Conservation (phyloP, 208 protist species). For the Leptomonas seymouri region DNA sequence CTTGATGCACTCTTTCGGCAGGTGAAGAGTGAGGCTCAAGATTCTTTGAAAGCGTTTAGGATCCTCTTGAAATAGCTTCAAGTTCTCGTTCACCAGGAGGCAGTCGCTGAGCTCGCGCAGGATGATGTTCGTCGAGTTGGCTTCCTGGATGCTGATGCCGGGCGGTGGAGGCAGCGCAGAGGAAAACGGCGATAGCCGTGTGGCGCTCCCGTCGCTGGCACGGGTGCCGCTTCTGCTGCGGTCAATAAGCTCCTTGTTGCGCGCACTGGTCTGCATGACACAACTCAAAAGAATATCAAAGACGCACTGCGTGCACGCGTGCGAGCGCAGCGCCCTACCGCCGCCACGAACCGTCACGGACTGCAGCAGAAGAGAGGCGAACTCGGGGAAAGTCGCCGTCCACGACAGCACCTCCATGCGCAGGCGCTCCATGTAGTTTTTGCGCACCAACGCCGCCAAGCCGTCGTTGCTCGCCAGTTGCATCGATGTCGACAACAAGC, state of each 20-base stretch:
- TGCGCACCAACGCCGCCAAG: constrained; percentile 45
- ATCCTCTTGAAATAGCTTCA: constrained; percentile 57
- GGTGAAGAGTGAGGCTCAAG: constrained; percentile 47
- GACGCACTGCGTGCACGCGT: constrained; percentile 68
- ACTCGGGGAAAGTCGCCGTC: constrained; percentile 51
- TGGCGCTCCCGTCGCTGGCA: constrained; percentile 13
- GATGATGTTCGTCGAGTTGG: constrained; percentile 55
- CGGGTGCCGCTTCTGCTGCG: neutral
- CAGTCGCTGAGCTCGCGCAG: constrained; percentile 87
- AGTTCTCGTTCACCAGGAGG: constrained; percentile 67
- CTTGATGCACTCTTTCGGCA: constrained; percentile 78
- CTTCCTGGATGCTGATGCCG: constrained; percentile 10
- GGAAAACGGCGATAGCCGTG: neutral
- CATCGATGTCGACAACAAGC: constrained; percentile 68
- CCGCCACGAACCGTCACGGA: constrained; percentile 58
- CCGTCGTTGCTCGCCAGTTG: constrained; percentile 59
- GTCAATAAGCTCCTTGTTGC: constrained; percentile 6
- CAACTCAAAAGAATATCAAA: constrained; percentile 74
- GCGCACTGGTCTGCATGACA: constrained; percentile 30
- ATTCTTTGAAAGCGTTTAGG: constrained; percentile 63
- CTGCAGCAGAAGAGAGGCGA: constrained; percentile 63
- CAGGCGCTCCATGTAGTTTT: constrained; percentile 45
- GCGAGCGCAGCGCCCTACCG: constrained; percentile 55
- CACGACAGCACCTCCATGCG: constrained; percentile 59
- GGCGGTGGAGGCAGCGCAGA: neutral